Evolutionary conservation across 2,329 filamentous ascomycete species (phyloP).

Genomic region (Cercospora citrullina): DNA sequence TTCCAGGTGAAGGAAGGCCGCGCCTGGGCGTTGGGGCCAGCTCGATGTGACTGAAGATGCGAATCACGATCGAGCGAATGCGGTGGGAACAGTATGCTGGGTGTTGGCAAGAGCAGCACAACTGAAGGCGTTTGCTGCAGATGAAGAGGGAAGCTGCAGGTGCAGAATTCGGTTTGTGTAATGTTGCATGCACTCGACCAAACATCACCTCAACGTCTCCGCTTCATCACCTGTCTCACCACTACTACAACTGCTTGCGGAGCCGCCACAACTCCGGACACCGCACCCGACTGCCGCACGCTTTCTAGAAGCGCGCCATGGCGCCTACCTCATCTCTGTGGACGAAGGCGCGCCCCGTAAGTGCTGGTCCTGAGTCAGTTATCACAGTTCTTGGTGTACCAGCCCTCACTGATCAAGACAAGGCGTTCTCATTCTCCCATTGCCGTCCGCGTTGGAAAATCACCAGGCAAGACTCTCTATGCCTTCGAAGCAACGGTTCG

Average conservation of each 20-base stretch:
- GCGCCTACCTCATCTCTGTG: not conserved
- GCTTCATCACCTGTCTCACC: not conserved
- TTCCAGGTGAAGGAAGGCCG: not conserved
- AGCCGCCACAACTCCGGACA: no score
- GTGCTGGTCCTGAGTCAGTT: not conserved
- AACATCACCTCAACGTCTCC: not conserved
- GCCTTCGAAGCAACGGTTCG: not conserved
- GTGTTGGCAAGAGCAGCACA: not conserved
- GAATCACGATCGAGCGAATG: not conserved
- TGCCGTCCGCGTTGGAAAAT: not conserved
- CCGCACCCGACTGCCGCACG: no score
- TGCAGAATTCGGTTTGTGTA: not conserved
- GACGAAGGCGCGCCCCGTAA: not conserved
- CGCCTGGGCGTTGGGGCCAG: no score
- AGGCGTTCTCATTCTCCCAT: not conserved
- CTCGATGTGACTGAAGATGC: no score
- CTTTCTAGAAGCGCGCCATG: not conserved
- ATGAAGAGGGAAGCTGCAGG: not conserved
- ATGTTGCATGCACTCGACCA: not conserved
- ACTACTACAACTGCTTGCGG: not conserved
- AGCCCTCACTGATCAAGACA: no score
- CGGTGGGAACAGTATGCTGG: not conserved
- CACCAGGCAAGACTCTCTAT: not conserved
- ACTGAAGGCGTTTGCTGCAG: not conserved
- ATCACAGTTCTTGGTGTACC: not conserved